phyloP scores from a whole-genome alignment of 257 asterid genomes.

The Mitragyna speciosa region DNA sequence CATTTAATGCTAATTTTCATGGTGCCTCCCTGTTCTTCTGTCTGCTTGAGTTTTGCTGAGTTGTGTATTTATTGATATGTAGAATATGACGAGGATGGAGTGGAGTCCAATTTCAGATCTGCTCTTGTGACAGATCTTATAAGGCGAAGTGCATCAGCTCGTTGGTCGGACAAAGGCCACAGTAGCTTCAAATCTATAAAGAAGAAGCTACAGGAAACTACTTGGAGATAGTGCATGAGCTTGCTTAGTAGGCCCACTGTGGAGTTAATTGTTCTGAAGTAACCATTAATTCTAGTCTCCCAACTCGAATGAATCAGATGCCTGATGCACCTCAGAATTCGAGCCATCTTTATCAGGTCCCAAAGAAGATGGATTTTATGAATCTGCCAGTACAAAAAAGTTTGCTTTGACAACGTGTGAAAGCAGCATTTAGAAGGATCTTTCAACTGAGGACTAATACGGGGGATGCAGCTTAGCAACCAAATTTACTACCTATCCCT shows the following conservation, averaged over 20 bases:
- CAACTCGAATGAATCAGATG: background rate
- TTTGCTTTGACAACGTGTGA: background rate
- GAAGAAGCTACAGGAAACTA: conserved; percentile 72
- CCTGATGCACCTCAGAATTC: background rate
- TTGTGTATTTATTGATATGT: conserved; percentile 16
- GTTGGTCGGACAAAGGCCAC: conserved; percentile 75
- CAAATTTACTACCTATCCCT: background rate
- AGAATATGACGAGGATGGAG: conserved; percentile 69
- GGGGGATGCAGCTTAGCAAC: background rate
- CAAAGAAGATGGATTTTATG: background rate
- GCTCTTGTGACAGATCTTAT: conserved; percentile 69
- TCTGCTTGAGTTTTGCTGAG: background rate
- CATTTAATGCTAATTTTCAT: background rate
- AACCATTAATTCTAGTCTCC: background rate
- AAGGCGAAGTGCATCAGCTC: conserved; percentile 58
- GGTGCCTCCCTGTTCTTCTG: background rate
- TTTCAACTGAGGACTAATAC: background rate
- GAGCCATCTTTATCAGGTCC: background rate
- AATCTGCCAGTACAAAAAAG: background rate
- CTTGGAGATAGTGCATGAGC: conserved; percentile 49
- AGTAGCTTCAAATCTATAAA: conserved; percentile 80
- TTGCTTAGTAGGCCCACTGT: conserved; percentile 15
- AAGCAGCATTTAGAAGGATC: background rate
- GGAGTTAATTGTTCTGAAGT: background rate
- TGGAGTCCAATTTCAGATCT: conserved; percentile 50